Percentiles rank a stretch among this genome's conserved stretches.
phyloP scores from a whole-genome alignment of 768 basidiomycete genomes.

The Fibroporia radiculosa region DNA sequence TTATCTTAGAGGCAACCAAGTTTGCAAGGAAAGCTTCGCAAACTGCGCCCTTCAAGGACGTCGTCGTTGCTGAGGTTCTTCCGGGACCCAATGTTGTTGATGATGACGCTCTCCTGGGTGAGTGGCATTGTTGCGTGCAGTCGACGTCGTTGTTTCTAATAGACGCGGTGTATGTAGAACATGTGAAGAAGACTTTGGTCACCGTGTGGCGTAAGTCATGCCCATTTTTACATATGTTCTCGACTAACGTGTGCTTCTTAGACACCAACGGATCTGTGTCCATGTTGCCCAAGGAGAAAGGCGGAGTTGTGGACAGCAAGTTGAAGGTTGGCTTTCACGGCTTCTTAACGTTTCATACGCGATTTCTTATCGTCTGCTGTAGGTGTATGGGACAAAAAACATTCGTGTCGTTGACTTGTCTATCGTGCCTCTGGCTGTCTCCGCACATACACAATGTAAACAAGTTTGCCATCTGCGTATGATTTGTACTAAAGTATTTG shows the following conservation, averaged over 20 bases:
- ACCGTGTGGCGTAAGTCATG: conserved; percentile 13
- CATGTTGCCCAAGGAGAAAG: conserved; percentile 30
- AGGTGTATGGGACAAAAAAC: conserved; percentile 34
- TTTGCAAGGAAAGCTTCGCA: conserved; percentile 16
- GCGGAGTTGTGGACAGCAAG: conserved; percentile 31
- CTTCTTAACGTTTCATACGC: not conserved
- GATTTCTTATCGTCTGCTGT: not conserved
- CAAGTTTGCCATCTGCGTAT: conserved; percentile 1
- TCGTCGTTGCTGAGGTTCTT: conserved; percentile 5
- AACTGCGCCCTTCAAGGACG: conserved; percentile 11
- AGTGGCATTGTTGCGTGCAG: not conserved
- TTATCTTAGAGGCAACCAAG: conserved; percentile 21
- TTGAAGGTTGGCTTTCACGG: conserved; percentile 20
- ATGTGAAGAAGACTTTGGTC: conserved; percentile 3
- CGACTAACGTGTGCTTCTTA: conserved; percentile 5
- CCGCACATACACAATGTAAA: conserved; percentile 28
- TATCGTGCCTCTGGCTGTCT: conserved; percentile 32
- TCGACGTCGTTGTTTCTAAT: not conserved
- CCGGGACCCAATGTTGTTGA: conserved; percentile 9
- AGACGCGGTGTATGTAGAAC: not conserved
- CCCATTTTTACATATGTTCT: not conserved
- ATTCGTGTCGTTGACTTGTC: conserved; percentile 40
- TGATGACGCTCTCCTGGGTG: conserved; percentile 7
- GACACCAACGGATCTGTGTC: conserved; percentile 31
- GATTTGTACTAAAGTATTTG: not conserved